Evolutionary conservation across 208 protist genomes (phyloP).

Genomic region (Acanthamoeba castellanii): DNA sequence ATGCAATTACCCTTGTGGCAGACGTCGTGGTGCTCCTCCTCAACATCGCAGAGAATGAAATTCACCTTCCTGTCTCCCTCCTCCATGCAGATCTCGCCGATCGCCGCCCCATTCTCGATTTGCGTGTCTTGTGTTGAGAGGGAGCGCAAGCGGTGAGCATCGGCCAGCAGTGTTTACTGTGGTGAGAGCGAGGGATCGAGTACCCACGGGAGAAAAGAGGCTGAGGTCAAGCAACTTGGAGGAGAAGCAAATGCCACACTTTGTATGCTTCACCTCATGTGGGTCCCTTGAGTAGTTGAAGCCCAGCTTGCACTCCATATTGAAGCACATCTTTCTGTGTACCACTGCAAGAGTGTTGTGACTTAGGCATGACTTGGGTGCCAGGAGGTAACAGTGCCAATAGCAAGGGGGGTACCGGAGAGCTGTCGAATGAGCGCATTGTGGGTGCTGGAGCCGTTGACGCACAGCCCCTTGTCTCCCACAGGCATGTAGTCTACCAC

Average conservation of each 20-base stretch:
- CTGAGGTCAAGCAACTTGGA: slow-evolving; percentile 14
- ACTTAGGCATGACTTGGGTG: neutral
- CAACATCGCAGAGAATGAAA: slow-evolving; percentile 34
- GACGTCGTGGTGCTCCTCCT: neutral
- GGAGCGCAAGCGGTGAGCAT: neutral
- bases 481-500: slow-evolving; percentile 83
- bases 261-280: slow-evolving; percentile 50
- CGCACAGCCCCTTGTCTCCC: slow-evolving; percentile 74
- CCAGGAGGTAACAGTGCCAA: neutral
- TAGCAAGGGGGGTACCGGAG: neutral
- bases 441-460: slow-evolving; percentile 32
- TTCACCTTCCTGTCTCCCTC: slow-evolving; percentile 60
- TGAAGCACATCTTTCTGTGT: slow-evolving; percentile 78
- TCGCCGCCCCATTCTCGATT: slow-evolving; percentile 19
- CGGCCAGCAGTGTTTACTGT: neutral
- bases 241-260: neutral
- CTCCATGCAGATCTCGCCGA: neutral
- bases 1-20: neutral
- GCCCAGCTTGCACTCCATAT: slow-evolving; percentile 79
- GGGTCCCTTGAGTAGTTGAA: slow-evolving; percentile 84
- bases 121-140: neutral
- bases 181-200: neutral
- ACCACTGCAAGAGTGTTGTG: slow-evolving; percentile 64
- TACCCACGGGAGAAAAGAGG: slow-evolving; percentile 53
- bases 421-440: slow-evolving; percentile 64